Conservation (phyloP, 768 basidiomycete genomes). For the Podaxis pistillaris region DNA sequence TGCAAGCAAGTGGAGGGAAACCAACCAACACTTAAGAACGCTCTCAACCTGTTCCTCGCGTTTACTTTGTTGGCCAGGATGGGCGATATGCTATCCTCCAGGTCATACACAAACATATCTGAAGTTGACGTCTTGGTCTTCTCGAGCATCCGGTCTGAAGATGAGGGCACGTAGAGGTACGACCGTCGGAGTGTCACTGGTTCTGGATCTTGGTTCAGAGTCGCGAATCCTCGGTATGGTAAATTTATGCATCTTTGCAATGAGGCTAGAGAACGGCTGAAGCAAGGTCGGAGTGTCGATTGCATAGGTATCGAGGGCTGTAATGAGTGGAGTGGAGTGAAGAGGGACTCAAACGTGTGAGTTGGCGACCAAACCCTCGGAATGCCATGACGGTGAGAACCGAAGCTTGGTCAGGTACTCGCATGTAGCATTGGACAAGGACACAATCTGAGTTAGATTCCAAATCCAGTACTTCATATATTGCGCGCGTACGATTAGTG, state of each 20-base stretch:
- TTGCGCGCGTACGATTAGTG: not conserved
- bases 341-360: not conserved
- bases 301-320: not conserved
- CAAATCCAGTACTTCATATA: not conserved
- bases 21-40: slow-evolving; percentile 53
- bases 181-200: slow-evolving; percentile 41
- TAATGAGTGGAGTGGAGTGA: not conserved
- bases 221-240: not conserved
- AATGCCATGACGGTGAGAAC: not conserved
- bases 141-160: slow-evolving; percentile 77
- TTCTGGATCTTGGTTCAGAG: not conserved
- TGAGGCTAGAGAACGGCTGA: not conserved
- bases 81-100: slow-evolving; percentile 84
- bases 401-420: too few relatives aligned
- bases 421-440: too few relatives aligned
- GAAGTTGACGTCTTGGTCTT: slow-evolving; percentile 66
- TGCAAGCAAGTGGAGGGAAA: not conserved
- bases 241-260: not conserved
- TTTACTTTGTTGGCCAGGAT: slow-evolving; percentile 56
- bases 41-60: slow-evolving; percentile 52
- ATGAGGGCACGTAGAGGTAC: slow-evolving; percentile 79
- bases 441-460: not conserved
- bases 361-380: not conserved
- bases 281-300: not conserved
- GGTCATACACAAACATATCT: slow-evolving; percentile 83